These are phyloP conservation scores for Leccinum olivaceoglutinosum DNA, from an alignment of 1,284 basidiomycete species.

Conservation along the genomic window DNA sequence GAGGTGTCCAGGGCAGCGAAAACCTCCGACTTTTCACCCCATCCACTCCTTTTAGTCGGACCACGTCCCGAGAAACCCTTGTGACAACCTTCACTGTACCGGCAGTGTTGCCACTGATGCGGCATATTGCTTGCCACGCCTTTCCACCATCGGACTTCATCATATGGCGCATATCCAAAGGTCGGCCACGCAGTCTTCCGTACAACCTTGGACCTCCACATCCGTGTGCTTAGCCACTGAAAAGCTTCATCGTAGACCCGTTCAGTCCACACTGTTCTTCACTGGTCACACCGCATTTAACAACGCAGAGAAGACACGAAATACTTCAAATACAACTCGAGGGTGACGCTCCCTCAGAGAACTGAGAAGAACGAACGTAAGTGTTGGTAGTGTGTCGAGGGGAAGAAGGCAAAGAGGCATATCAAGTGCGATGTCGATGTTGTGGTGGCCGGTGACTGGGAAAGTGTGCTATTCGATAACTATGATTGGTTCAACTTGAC, in stretches of 20 bases:
- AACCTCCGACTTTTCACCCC: slow-evolving; percentile 70
- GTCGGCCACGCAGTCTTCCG: slow-evolving; percentile 81
- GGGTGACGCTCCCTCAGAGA: slow-evolving; percentile 72
- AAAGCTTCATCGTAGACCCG: slow-evolving; percentile 73
- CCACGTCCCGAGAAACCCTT: slow-evolving; percentile 66
- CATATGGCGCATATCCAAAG: slow-evolving; percentile 78
- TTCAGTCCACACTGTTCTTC: slow-evolving; percentile 57
- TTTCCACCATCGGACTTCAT: slow-evolving; percentile 54
- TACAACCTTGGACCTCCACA: slow-evolving; percentile 75
- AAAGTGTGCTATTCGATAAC: slow-evolving; percentile 44
- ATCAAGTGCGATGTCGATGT: slow-evolving; percentile 76
- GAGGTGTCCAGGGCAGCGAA: slow-evolving; percentile 79
- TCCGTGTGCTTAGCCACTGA: slow-evolving; percentile 73
- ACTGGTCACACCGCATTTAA: slow-evolving; percentile 60
- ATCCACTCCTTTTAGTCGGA: slow-evolving; percentile 77
- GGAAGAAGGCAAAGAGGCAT: slow-evolving; percentile 77
- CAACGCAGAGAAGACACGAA: slow-evolving; percentile 72
- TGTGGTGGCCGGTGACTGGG: slow-evolving; percentile 58
- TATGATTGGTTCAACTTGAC: slow-evolving; percentile 61
- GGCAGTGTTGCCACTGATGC: slow-evolving; percentile 68
- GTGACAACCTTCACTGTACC: slow-evolving; percentile 69
- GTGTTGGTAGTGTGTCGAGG: slow-evolving; percentile 73
- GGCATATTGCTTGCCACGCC: slow-evolving; percentile 81
- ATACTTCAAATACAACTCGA: slow-evolving; percentile 75
- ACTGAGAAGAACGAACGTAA: slow-evolving; percentile 72